Base-by-base conservation (phyloP, 805 yeast species). In the Kodamaea laetipori region DNA sequence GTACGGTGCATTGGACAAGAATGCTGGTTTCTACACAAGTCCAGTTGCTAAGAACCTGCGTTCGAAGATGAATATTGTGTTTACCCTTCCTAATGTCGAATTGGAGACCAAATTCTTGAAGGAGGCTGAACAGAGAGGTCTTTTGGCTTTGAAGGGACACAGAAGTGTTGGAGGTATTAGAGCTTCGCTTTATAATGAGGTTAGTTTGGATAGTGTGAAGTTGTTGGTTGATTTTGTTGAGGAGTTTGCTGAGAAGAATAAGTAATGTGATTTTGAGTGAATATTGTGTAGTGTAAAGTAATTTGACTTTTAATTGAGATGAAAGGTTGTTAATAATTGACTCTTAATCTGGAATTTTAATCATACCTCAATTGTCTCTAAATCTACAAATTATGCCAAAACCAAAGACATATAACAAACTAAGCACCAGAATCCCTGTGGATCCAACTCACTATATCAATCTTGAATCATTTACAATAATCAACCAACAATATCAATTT, bases 141-240 rank as follows among this genome's bases (percentile, higher is more conserved):
- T 94, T 49, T 70, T 81, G 4, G 98, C 97, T 5, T 75, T 92
- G 57, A 87, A 90, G 67, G 98, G 99, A 32, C 98, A 92, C 67
- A 80, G 98, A 63, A 88, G 96, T 3, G 98, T 92, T 34, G 98
- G 98, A 40, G 99, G 99, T 23, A 85, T 94, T 67, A 83, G 99
- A 66, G 90, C 95, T 11, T 90, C 97, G 10, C 71, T 90, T 43
- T 90, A 92, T 66, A 92, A 94, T 58, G 97, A 98, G 11, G 86
- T 94, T 41, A 63, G 81, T 4, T 67, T 79, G 37, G 73, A 76
- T 16, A 79, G 87, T 55, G 83, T 81, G 21, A 68, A 79, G 48
- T 54, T 69, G 44, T 70, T 89, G 52, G 81, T 74, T 27, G 67
- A 72, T 15, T 88, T 77, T 54, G 65, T 86, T 34, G 65, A 71